These are phyloP conservation scores for Monilinia fructigena DNA, from an alignment of 2,329 filamentous ascomycete genomes.

Conservation along the genomic window DNA sequence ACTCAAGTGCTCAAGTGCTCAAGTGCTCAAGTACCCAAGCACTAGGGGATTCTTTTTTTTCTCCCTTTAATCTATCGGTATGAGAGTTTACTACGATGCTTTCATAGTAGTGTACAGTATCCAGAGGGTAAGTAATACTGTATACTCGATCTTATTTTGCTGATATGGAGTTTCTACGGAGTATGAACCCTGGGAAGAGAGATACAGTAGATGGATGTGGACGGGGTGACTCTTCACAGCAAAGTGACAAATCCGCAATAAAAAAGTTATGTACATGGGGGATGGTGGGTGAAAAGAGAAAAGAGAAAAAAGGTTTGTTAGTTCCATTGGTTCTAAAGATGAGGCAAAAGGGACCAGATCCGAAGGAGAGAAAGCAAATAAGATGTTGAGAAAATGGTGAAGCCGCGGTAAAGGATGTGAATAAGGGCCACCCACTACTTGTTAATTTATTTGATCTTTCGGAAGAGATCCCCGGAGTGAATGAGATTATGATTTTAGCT, in stretches of 20 bases:
- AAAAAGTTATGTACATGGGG: background rate
- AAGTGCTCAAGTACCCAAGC: no score
- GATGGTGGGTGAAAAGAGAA: background rate
- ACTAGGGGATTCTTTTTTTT: no score
- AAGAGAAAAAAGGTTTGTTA: background rate
- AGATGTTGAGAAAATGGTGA: background rate
- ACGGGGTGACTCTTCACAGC: background rate
- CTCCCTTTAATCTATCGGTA: no score
- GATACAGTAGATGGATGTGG: background rate
- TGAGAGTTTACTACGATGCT: no score
- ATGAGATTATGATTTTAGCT: constrained; percentile 1
- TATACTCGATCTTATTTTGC: background rate
- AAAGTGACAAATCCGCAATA: background rate
- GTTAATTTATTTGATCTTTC: constrained; percentile 2
- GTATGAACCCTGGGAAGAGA: background rate
- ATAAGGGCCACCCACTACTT: background rate
- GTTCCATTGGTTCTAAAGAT: background rate
- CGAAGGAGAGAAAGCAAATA: background rate
- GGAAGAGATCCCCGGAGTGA: constrained; percentile 11
- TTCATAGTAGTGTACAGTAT: no score
- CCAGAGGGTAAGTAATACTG: no score
- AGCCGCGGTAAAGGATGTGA: background rate
- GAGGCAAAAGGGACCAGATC: background rate
- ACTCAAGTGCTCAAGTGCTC: no score
- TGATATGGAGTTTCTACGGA: background rate